Evolutionary conservation across 306 rosid genomes (phyloP).

Genomic region (Luffa aegyptiaca): DNA sequence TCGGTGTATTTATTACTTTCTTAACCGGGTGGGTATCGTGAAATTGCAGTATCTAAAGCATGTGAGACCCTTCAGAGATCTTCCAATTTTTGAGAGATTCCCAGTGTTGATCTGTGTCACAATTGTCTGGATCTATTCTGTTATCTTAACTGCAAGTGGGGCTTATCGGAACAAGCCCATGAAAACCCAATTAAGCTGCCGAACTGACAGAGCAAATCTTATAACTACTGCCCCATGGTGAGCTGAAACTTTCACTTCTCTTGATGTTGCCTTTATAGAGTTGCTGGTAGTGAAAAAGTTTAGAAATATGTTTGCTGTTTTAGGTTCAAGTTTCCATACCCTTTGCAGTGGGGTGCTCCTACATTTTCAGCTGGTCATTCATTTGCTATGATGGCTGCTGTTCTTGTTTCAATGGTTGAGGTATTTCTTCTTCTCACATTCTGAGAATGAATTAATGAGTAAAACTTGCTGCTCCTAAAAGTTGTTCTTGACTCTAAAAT

Average conservation of each 20-base stretch:
- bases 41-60: constrained; percentile 87
- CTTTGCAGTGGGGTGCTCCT: constrained; percentile 98
- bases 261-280: background rate
- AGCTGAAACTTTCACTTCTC: background rate
- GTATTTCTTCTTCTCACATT: constrained; percentile 25
- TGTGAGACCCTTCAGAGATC: constrained; percentile 70
- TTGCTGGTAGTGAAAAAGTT: constrained; percentile 7
- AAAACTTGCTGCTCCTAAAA: background rate
- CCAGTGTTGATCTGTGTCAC: constrained; percentile 77
- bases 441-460: background rate
- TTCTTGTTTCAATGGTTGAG: constrained; percentile 95
- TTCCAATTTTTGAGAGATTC: constrained; percentile 84
- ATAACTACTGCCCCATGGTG: constrained; percentile 92
- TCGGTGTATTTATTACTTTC: background rate
- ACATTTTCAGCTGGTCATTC: constrained; percentile 97
- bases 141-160: constrained; percentile 86
- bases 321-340: constrained; percentile 95
- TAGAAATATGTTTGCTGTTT: background rate
- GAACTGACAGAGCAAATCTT: constrained; percentile 76
- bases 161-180: constrained; percentile 50
- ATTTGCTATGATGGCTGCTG: constrained; percentile 93
- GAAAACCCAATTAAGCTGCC: constrained; percentile 61
- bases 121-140: constrained; percentile 78
- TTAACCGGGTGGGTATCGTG: constrained; percentile 5
- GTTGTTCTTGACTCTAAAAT: background rate